Base-by-base conservation (phyloP, 495 filamentous ascomycete species). In the Lindgomyces ingoldianus region DNA sequence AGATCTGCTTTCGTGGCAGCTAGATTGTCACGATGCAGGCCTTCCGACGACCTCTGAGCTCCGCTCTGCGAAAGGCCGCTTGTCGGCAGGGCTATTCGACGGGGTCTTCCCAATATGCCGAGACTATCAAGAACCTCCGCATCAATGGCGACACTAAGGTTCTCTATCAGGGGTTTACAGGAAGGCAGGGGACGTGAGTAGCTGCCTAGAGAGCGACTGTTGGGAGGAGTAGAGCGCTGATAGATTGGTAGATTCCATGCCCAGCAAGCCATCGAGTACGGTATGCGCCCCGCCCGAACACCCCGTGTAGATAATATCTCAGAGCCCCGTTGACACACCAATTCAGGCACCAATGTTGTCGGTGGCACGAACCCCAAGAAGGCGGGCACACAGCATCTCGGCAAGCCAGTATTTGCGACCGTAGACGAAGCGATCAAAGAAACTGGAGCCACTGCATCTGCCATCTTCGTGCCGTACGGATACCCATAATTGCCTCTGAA, bases 291-390 rank as follows among this genome's bases (percentile, higher is more conserved):
- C 52, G 12, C 39, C 46, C 21, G 41, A 59, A 46, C 51, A 64
- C 45, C 68, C 14, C 48, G 22, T 27, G 42, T 25, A 44, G 64
- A 54, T 70, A 73, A 61, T 64, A 45, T 21, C 45, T 63, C 66
- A 73, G 56, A 57, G 24, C 57, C 56, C 75, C 45, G 67, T 78
- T 79, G 60, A 81, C 75, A 70, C 53, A 4, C 39, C 58, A 58
- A 49, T 58, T 63, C 73, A 95, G 93, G 93, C 70, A 98, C 94
- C 57, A 93, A 96, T 74, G 91, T 99, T 70, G 91, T 99, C 66
- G 94, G 94, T 75, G 94, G 94, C 73, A 97, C 91, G 74, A 98
- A 97, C 80, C 94, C 94, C 72, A 98, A 96, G 85, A 99, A 99
- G 81, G 94, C 94, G 68, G 94, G 94, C 70, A 79, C 84, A 56